Conservation (phyloP, 345 rosid genomes). For the Hibiscus trionum region DNA sequence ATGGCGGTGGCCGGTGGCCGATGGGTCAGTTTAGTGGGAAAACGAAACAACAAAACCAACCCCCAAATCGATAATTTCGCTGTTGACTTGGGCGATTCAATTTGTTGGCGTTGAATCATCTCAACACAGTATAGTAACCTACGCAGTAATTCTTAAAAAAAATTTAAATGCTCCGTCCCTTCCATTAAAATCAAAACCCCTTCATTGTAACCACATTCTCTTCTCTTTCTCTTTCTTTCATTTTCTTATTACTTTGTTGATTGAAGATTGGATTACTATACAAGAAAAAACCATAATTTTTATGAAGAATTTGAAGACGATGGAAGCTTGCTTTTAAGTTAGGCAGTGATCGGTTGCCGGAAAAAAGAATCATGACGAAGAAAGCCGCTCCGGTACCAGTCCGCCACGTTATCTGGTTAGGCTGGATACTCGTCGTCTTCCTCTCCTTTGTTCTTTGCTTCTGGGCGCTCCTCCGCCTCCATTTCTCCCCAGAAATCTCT, state of each 20-base stretch:
- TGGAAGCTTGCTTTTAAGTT: background rate
- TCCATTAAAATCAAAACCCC: no score
- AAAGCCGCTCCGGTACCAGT: conserved; percentile 21
- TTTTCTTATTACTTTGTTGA: background rate
- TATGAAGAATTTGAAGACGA: background rate
- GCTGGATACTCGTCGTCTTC: conserved; percentile 56
- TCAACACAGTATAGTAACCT: no score
- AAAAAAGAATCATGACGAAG: conserved; percentile 39
- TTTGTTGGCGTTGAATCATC: no score
- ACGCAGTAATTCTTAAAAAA: no score
- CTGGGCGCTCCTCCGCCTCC: conserved; percentile 43
- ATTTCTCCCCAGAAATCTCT: conserved; percentile 21
- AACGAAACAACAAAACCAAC: no score
- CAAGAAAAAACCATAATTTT: conserved; percentile 24
- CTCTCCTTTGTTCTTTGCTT: conserved; percentile 46
- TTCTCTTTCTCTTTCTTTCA: no score
- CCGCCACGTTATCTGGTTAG: conserved; percentile 44
- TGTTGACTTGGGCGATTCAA: no score
- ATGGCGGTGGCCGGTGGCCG: no score
- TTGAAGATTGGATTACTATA: background rate
- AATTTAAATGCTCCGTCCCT: no score
- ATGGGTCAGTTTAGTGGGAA: no score
- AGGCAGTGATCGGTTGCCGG: background rate
- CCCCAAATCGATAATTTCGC: no score
- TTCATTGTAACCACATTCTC: no score